phyloP scores from a whole-genome alignment of 192 early-diverging fungal species.

The Endogone sp. region DNA sequence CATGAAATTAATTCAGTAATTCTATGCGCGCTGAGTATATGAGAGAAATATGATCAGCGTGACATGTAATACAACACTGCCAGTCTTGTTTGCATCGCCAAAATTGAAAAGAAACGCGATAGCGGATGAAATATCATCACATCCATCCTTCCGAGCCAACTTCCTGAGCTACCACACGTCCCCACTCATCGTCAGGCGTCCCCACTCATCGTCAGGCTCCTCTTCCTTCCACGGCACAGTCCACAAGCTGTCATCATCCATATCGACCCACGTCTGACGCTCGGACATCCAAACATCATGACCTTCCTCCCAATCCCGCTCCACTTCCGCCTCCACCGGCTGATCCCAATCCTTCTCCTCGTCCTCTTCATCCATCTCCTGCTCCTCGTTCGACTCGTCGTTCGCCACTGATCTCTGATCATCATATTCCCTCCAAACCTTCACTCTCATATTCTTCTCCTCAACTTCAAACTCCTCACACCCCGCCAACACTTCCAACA shows the following conservation, averaged over 20 bases:
- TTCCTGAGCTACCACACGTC: too few relatives aligned
- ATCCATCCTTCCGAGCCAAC: too few relatives aligned
- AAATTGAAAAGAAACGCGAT: too few relatives aligned
- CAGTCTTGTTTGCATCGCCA: too few relatives aligned
- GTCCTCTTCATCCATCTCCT: neutral
- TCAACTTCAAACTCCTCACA: conserved; percentile 2
- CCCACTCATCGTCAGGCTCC: neutral
- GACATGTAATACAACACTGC: too few relatives aligned
- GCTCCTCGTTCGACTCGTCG: neutral
- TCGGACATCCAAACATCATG: too few relatives aligned
- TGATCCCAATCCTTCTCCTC: neutral
- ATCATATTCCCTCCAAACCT: too few relatives aligned
- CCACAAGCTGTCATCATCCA: neutral
- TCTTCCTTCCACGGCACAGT: neutral
- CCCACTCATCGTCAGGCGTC: neutral
- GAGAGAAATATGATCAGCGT: too few relatives aligned
- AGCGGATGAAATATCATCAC: too few relatives aligned
- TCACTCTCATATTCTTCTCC: neutral
- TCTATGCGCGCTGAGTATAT: too few relatives aligned
- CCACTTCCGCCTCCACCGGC: neutral
- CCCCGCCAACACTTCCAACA: conserved; percentile 18
- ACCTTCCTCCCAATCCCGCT: neutral
- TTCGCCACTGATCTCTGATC: neutral
- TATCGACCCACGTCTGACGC: too few relatives aligned
- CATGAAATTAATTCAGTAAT: too few relatives aligned